Evolutionary conservation across 306 rosid genomes (phyloP).

Genomic region (Glycyrrhiza uralensis): DNA sequence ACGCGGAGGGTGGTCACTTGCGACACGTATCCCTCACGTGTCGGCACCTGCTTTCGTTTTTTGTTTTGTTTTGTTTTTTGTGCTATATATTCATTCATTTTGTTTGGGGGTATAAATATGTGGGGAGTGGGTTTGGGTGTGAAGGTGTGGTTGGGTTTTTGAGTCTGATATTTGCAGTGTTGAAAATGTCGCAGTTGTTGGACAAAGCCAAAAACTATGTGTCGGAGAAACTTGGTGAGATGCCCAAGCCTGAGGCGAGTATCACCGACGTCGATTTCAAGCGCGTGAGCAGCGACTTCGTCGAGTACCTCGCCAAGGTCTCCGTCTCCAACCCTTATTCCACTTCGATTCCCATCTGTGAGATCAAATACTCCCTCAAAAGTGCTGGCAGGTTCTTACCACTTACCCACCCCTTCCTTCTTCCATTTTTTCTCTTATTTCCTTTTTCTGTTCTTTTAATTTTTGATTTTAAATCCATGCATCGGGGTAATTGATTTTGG

Average conservation of each 20-base stretch:
- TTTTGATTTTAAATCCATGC: background rate
- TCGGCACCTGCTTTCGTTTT: background rate
- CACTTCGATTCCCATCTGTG: constrained; percentile 64
- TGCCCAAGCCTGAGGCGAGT: constrained; percentile 70
- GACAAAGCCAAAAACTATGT: constrained; percentile 57
- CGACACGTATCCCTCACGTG: constrained; percentile 24
- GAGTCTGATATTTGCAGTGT: background rate
- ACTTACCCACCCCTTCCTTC: background rate
- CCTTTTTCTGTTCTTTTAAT: background rate
- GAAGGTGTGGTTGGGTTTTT: constrained; percentile 1
- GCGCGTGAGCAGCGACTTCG: constrained; percentile 33
- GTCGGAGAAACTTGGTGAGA: constrained; percentile 40
- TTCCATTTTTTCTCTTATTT: background rate
- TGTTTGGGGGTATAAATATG: background rate
- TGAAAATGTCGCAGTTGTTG: constrained; percentile 54
- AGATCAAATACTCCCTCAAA: constrained; percentile 69
- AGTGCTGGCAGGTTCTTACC: constrained; percentile 42
- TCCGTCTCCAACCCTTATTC: constrained; percentile 64
- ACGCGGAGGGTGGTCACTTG: constrained; percentile 2
- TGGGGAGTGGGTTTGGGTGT: background rate
- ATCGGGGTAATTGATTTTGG: too few species aligned
- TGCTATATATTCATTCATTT: too few species aligned
- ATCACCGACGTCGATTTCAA: constrained; percentile 66
- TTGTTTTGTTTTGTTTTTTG: background rate
- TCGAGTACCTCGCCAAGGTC: constrained; percentile 60